phyloP scores from a whole-genome alignment of 768 basidiomycete genomes.

The Auriculariales sp. region DNA sequence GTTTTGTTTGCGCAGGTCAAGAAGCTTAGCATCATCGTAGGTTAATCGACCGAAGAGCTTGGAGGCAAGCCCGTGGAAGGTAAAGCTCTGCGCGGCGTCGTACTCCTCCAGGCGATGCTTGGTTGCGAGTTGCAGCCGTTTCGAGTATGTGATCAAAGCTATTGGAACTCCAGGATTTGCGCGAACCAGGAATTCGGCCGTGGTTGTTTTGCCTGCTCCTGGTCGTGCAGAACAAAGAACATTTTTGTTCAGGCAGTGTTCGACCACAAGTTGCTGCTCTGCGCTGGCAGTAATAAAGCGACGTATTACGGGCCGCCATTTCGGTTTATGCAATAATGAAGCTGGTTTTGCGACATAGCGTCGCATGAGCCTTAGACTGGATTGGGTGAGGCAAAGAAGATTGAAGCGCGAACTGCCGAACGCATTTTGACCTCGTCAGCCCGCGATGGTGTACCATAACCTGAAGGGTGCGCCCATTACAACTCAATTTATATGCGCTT shows the following conservation, averaged over 20 bases:
- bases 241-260: background rate
- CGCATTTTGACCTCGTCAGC: background rate
- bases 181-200: background rate
- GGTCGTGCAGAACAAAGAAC: constrained; percentile 5
- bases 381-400: too few species aligned
- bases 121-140: constrained; percentile 1
- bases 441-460: constrained; percentile 43
- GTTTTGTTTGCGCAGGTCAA: background rate
- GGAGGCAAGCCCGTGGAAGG: constrained; percentile 4
- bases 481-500: constrained; percentile 2
- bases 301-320: background rate
- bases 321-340: too few species aligned
- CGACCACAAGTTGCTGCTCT: background rate
- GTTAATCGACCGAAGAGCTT: constrained; percentile 1
- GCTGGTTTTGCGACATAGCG: too few species aligned
- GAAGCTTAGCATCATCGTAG: background rate
- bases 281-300: background rate
- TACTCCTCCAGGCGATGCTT: background rate
- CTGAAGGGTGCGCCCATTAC: constrained; percentile 47
- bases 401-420: too few species aligned
- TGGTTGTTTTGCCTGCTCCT: constrained; percentile 4
- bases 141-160: constrained; percentile 4
- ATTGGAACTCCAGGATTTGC: background rate
- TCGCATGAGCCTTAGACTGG: too few species aligned
- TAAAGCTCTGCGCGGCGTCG: background rate